A percentile compares a stretch with the other conserved stretches of the same genome.
Conservation (phyloP, 768 basidiomycete species). For the Xerocomellus amylosporus region DNA sequence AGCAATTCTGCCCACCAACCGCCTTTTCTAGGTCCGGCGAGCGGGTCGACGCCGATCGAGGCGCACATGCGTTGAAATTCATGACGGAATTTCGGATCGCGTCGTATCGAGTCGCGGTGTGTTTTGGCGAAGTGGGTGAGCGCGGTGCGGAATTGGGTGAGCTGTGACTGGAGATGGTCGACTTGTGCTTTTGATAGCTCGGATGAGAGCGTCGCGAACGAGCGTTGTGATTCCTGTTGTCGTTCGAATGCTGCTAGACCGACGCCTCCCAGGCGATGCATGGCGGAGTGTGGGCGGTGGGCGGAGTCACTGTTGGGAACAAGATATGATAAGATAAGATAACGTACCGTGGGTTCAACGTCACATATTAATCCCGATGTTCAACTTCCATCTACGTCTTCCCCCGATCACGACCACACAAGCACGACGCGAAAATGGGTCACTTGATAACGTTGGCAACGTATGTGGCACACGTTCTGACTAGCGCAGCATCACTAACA, state of each 20-base stretch:
- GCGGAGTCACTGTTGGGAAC: neutral
- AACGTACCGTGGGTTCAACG: neutral
- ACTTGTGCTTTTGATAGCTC: conserved; percentile 76
- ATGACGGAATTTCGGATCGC: no score
- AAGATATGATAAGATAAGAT: conserved; percentile 23
- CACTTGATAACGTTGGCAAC: conserved; percentile 88
- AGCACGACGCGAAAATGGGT: conserved; percentile 49
- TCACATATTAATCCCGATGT: neutral
- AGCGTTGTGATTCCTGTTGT: conserved; percentile 77
- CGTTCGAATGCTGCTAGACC: conserved; percentile 88
- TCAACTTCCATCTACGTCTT: neutral
- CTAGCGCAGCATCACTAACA: neutral
- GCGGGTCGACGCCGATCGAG: no score
- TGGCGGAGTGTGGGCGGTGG: conserved; percentile 29
- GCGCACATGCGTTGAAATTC: no score
- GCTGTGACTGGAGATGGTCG: conserved; percentile 74
- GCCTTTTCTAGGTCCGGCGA: no score
- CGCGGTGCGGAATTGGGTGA: conserved; percentile 79
- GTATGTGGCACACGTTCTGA: conserved; percentile 41
- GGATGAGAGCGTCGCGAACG: conserved; percentile 78
- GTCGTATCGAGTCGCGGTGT: conserved; percentile 37
- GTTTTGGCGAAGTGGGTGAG: conserved; percentile 76
- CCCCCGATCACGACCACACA: neutral
- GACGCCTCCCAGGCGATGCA: conserved; percentile 77
- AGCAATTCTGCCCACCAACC: conserved; percentile 93